Base-by-base conservation (phyloP, 768 basidiomycete species). In the Mycena floridula region DNA sequence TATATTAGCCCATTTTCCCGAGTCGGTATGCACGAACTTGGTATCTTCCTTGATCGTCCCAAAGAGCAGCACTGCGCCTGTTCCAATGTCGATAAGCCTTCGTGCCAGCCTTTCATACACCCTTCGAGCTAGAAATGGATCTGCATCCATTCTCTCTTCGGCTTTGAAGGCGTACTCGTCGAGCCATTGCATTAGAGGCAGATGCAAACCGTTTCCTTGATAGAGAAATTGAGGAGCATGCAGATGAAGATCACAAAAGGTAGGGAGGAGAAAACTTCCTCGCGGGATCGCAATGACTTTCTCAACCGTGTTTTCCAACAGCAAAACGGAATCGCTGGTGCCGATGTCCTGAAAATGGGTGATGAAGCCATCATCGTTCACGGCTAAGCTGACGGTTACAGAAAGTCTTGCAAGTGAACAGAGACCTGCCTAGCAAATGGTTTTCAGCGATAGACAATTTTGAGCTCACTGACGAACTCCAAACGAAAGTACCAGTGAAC, bases 171-270 rank as follows among this genome's bases (percentile, higher is more conserved):
- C 85, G 50, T 93, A 93, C 24, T 73, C 71, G 28, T 89, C 72
- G 7, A 93, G 73, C 90, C 90, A 91, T 51, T 89, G 62, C 81
- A 91, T 82, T 27, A 92, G 63, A 4, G 89, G 86, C 2, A 90
- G 72, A 59, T 94, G 86, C 4, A 93, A 71, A 0, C 91, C 90
- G 1, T 80, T 89, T 3, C 92, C 92, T 45, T 89, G 84, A 48
- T 91, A 93, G 25, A 92, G 69, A 58, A 86, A 92, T 57, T 94
- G 92, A 1, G 91, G 88, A 0, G 90, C 89, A 58, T 94, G 91
- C 0, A 92, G 71, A 56, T 93, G 90, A 4, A 89, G 69, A 59
- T 93, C 90, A 45, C 76, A 80, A 60, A 91, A 93, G 0, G 81
- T 77, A 2, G 90, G 88, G n/a, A 86, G 50, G 32, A 92, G 46